Evolutionary conservation across 805 yeast genomes (phyloP).

Genomic region (Ogataea pignaliae): DNA sequence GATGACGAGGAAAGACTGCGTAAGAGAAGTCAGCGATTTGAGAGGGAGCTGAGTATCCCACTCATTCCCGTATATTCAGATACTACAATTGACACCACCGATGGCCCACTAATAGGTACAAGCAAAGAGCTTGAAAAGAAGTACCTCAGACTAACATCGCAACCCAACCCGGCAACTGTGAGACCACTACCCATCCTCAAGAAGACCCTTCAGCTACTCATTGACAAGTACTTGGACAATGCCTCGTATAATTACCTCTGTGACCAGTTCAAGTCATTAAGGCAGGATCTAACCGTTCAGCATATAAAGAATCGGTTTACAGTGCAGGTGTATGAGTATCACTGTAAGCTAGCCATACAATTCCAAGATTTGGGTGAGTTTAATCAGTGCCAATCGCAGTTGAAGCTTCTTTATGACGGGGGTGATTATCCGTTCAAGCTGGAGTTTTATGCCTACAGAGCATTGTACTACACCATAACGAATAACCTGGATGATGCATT

Average conservation of each 20-base stretch:
- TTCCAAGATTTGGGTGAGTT: constrained; percentile 88
- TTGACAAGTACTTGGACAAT: constrained; percentile 45
- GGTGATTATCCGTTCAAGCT: constrained; percentile 34
- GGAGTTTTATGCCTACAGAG: constrained; percentile 71
- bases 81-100: constrained; percentile 5
- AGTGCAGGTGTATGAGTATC: constrained; percentile 74
- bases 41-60: constrained; percentile 26
- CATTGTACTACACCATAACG: constrained; percentile 72
- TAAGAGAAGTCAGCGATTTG: constrained; percentile 48
- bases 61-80: constrained; percentile 5
- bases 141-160: constrained; percentile 83
- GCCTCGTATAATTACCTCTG: constrained; percentile 71
- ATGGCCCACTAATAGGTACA: constrained; percentile 50
- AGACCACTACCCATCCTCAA: constrained; percentile 65
- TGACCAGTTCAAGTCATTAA: constrained; percentile 85
- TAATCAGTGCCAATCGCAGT: constrained; percentile 88
- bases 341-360: constrained; percentile 81
- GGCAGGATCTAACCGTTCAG: constrained; percentile 94
- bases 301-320: constrained; percentile 76
- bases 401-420: constrained; percentile 55
- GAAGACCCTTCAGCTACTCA: constrained; percentile 51
- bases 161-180: constrained; percentile 80
- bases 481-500: constrained; percentile 55
- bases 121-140: constrained; percentile 66
- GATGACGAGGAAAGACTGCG: constrained; percentile 30